Evolutionary conservation across 192 early-diverging fungal species (phyloP), one percentile per base, ranked within the genome.

Genomic region (Backusella tarrabulga): DNA sequence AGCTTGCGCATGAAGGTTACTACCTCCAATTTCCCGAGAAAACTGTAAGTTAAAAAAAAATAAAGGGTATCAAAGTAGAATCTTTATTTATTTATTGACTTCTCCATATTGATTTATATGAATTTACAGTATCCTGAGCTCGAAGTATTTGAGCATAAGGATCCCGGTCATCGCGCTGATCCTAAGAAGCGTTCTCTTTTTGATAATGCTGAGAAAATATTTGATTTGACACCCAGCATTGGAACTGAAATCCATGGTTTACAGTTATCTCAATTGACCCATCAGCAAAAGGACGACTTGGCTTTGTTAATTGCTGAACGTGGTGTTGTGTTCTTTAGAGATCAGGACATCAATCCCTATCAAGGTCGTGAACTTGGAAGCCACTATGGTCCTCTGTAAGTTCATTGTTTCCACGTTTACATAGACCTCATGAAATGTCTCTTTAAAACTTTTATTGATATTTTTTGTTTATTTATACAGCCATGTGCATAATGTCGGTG

Each of bases 171-270:
- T 11, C 79, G 77, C 19, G 89, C 78, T 29, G 90, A 92, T 71
- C 85, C 88, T 9, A 84, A 83, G 34, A 90, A 89, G 77, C 80
- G 80, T 44, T 86, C 89, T 6, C 86, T 92, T 34, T 81, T 89
- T 76, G 80, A 81, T 38, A 86, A 83, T 29, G 88, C 87, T n/a
- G 84, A 83, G 68, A 88, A 90, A 76, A 74, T 85, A 23, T 84
- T 87, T 69, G 89, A 92, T 40, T 80, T 87, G 21, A 82, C 90
- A 0, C 90, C 88, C 38, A 83, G 83, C 73, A 85, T 93, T 71
- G 92, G 92, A 50, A 92, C 89, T 35, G 92, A 93, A 81, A 74
- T 93, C 12, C 86, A 85, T 46, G 88, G 91, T 32, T 52, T 92
- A 21, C 88, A 89, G 35, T 69, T 91, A 50, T 77, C 85, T n/a